Percentiles rank a stretch among this genome's conserved stretches.
Conservation (phyloP, 129 eudicot species). For the Centaurea solstitialis region DNA sequence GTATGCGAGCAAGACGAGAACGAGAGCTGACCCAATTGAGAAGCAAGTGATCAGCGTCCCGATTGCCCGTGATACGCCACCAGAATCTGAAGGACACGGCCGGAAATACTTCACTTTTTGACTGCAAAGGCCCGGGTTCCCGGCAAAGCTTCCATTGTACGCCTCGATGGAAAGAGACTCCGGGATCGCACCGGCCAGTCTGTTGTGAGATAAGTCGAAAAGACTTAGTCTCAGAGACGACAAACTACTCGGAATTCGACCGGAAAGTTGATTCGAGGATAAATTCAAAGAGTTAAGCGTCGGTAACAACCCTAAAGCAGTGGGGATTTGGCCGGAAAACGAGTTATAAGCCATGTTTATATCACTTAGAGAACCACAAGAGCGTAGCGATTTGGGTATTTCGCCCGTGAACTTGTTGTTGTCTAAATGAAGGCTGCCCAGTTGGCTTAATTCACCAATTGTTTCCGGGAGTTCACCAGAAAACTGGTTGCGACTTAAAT, state of each 20-base stretch:
- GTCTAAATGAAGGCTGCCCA: slow-evolving; percentile 55
- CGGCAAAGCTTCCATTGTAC: slow-evolving; percentile 77
- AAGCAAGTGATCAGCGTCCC: slow-evolving; percentile 49
- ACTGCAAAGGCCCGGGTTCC: slow-evolving; percentile 78
- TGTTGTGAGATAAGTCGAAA: slow-evolving; percentile 74
- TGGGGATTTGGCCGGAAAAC: slow-evolving; percentile 69
- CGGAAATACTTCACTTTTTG: slow-evolving; percentile 51
- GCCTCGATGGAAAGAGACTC: slow-evolving; percentile 67
- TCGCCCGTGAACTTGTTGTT: slow-evolving; percentile 59
- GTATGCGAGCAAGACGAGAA: slow-evolving; percentile 44
- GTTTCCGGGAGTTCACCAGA: slow-evolving; percentile 58
- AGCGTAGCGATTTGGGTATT: slow-evolving; percentile 64
- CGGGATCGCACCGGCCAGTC: slow-evolving; percentile 66
- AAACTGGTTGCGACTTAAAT: slow-evolving; percentile 61
- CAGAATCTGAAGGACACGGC: slow-evolving; percentile 40
- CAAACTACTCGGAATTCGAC: slow-evolving; percentile 65
- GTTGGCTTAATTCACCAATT: slow-evolving; percentile 54
- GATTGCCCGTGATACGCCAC: slow-evolving; percentile 25
- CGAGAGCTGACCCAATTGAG: slow-evolving; percentile 33
- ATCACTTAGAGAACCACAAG: slow-evolving; percentile 59
- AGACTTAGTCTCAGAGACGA: slow-evolving; percentile 65
- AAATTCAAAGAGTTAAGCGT: slow-evolving; percentile 66
- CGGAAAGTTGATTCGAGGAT: slow-evolving; percentile 67
- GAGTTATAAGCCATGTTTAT: slow-evolving; percentile 66
- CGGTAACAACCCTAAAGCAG: slow-evolving; percentile 54